Conservation (phyloP, 768 basidiomycete genomes). For the Naematelia aurantialba region DNA sequence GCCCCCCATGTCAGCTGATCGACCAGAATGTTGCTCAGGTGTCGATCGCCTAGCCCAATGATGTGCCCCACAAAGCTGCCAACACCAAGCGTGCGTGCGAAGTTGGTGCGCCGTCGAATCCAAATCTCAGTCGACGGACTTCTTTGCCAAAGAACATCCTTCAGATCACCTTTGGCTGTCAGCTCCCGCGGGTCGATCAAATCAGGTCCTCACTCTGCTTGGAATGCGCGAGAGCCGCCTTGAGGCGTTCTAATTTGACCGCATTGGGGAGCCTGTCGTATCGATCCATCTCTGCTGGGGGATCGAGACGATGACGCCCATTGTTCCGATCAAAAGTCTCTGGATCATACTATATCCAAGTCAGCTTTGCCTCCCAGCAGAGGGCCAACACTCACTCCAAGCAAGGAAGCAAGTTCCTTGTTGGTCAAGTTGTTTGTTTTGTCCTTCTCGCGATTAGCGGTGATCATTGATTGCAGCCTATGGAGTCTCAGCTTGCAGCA, state of each 20-base stretch:
- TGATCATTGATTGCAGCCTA: slow-evolving; percentile 43
- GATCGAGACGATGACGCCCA: slow-evolving; percentile 26
- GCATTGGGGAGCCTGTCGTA: slow-evolving; percentile 42
- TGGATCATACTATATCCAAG: slow-evolving; percentile 32
- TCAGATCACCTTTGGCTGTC: slow-evolving; percentile 39
- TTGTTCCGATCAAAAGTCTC: slow-evolving; percentile 24
- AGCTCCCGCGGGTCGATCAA: not conserved
- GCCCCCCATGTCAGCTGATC: slow-evolving; percentile 45
- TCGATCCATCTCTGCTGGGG: slow-evolving; percentile 33
- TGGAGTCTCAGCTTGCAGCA: too few relatives aligned
- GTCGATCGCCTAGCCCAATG: slow-evolving; percentile 52
- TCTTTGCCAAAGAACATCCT: slow-evolving; percentile 46
- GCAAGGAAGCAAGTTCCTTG: slow-evolving; percentile 43
- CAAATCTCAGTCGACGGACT: slow-evolving; percentile 48
- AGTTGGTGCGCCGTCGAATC: slow-evolving; percentile 46
- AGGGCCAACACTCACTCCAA: slow-evolving; percentile 36
- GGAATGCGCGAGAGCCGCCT: slow-evolving; percentile 39
- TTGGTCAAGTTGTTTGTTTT: slow-evolving; percentile 35
- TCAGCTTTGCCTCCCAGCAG: not conserved
- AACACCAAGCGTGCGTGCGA: slow-evolving; percentile 45
- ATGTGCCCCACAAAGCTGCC: slow-evolving; percentile 51
- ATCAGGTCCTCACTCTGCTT: slow-evolving; percentile 36
- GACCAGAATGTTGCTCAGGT: slow-evolving; percentile 48
- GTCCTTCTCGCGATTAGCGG: slow-evolving; percentile 34
- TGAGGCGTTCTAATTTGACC: slow-evolving; percentile 37